phyloP scores from a whole-genome alignment of 2,329 filamentous ascomycete species.

The Alternaria sp. region DNA sequence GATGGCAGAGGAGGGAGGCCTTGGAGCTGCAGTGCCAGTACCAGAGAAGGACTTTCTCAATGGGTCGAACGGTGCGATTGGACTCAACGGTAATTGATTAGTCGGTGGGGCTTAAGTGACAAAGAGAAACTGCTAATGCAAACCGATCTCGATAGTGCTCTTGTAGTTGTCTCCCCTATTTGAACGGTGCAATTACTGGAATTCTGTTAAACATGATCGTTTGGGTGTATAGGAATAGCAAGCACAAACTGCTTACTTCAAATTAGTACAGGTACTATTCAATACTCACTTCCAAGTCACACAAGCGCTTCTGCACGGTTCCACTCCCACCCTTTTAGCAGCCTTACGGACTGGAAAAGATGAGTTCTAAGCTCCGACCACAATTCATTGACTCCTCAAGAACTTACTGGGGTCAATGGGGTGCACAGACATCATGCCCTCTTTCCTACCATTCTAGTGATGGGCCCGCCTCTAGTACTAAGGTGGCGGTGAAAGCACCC shows the following conservation, averaged over 20 bases:
- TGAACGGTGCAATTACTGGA: not conserved
- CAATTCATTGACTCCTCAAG: not conserved
- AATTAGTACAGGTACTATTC: not conserved
- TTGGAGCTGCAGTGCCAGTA: conserved; percentile 10
- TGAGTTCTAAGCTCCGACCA: not conserved
- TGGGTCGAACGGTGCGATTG: not conserved
- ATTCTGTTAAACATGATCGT: not conserved
- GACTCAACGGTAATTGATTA: not conserved
- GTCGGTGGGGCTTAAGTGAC: not conserved
- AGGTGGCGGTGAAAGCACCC: not conserved
- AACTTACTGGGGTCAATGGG: not conserved
- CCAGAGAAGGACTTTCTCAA: not conserved
- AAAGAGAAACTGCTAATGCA: not conserved
- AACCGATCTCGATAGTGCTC: not conserved
- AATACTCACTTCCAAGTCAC: not conserved
- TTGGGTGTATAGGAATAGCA: not conserved
- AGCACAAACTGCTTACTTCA: not conserved
- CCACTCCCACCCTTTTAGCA: no score
- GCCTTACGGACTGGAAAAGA: not conserved
- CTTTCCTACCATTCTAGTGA: not conserved
- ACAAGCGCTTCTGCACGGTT: not conserved
- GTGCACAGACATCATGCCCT: not conserved
- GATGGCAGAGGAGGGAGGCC: conserved; percentile 23
- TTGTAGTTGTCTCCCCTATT: not conserved
- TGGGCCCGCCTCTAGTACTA: not conserved